Evolutionary conservation across 768 basidiomycete species (phyloP), one percentile per base, ranked within the genome.

Genomic region (Suillus tomentosus): DNA sequence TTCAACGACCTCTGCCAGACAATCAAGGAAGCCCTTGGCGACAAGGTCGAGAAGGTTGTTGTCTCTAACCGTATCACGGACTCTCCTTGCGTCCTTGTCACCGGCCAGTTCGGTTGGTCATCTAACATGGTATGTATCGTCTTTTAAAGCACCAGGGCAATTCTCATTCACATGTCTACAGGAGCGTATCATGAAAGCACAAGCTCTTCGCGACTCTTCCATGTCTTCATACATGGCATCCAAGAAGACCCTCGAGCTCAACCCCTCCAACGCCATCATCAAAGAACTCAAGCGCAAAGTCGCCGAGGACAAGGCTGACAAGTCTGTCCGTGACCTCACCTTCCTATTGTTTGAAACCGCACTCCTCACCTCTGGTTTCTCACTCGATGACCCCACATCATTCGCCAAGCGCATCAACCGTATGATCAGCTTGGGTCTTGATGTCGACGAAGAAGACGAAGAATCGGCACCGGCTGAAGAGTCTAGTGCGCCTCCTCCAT

Each of bases 171-270:
- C 53, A 22, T 40, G 43, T 56, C 53, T 72, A 50, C 69, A 89
- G 87, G 92, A 96, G 79, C 90, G 96, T 79, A 97, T 98, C 84
- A 98, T 99, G 96, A 96, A 96, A 81, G 95, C 96, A 14, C 96
- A 99, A 80, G 96, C 96, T 37, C 87, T 96, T 63, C 92, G 95
- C 67, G 95, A 96, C 77, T 93, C 94, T 19, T 94, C 92, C 65
- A 96, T 96, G 96, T 97, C 95, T 31, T 96, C 95, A 31, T 98
- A 98, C 86, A 99, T 98, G 96, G 93, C 94, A 36, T 92, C 90
- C 65, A 96, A 96, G 86, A 97, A 97, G 90, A 97, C 96, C 10
- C 87, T 98, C 66, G 96, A 98, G 82, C 87, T 98, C 68, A 97
- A 98, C 87, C 91, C 94, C 40, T 79, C 76, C 69, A 95, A 98